Base-by-base conservation (phyloP, 345 rosid species). In the Dovyalis caffra region DNA sequence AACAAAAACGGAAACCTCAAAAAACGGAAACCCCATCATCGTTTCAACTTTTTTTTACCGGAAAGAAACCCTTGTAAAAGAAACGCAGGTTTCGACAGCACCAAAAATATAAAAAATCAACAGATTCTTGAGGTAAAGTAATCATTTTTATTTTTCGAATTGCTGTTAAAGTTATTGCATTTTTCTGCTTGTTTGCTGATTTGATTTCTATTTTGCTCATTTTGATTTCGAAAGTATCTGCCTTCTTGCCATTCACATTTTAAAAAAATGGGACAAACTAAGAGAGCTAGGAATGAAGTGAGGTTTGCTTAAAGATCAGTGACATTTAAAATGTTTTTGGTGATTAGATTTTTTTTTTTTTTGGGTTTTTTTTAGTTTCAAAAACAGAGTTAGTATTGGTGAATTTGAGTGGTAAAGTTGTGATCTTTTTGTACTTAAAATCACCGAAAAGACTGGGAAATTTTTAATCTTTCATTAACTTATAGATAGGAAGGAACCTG, bases 21-120 rank as follows among this genome's bases (percentile, higher is more conserved):
- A 33, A 23, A 29, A 63, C n/a, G 28, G 60, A 53, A 53, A 53
- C 60, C 14, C 26, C 28, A 3, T 53, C 60, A 23, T 53, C 60
- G 60, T 53, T 53, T 53, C 60, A n/a, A 8, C 1, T 23, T 53
- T n/a, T n/a, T 53, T 3, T 16, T 6, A 64, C n/a, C 34, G 32
- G 37, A 33, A 8, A 35, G 64, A 60, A 51, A 68, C 40, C 28
- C 29, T 43, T 26, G 11, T 14, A n/a, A 25, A 68, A 60, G 73
- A 75, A 75, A 75, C 78, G 78, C 63, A 40, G 68, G 78, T 75
- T 75, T 75, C 78, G 73, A 66, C 37, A 64, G 34, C 35, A 10
- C 38, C 12, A 29, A 21, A 32, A 43, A n/a, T 62, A 45, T 38
- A 43, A 68, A 25, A 31, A 32, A 32, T 1, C 37, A 49, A 33